phyloP scores from a whole-genome alignment of 1,284 basidiomycete genomes.

The Rhodotorula sp. region DNA sequence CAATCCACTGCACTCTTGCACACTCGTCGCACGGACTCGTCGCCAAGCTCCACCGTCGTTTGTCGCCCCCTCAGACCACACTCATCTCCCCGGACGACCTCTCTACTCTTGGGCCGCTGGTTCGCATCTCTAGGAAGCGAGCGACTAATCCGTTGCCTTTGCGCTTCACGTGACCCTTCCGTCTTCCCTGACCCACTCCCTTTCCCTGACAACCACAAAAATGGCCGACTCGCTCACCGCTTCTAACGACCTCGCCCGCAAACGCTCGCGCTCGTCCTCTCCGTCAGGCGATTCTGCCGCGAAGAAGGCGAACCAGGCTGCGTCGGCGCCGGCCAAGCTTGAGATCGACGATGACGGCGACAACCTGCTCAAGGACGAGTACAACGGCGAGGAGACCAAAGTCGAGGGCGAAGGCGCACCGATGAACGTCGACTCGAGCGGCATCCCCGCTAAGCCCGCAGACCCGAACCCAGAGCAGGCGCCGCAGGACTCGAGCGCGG shows the following conservation, averaged over 20 bases:
- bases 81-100: too few species aligned
- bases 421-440: conserved; percentile 39
- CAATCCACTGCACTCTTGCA: not conserved
- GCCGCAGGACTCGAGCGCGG: conserved; percentile 3
- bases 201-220: not conserved
- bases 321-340: conserved; percentile 24
- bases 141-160: not conserved
- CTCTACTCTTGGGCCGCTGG: too few species aligned
- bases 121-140: not conserved
- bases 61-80: too few species aligned
- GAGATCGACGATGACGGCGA: conserved; percentile 32
- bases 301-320: conserved; percentile 39
- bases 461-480: conserved; percentile 18
- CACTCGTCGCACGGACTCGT: not conserved
- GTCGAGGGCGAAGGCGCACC: conserved; percentile 1
- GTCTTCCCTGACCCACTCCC: not conserved
- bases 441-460: conserved; percentile 21
- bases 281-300: conserved; percentile 24
- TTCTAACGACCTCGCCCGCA: conserved; percentile 34
- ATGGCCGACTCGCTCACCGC: conserved; percentile 35
- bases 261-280: conserved; percentile 40
- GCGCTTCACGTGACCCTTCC: not conserved
- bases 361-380: conserved; percentile 1
- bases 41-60: too few species aligned
- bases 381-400: not conserved